phyloP scores from a whole-genome alignment of 257 asterid genomes.

The Nicotiana undulata region DNA sequence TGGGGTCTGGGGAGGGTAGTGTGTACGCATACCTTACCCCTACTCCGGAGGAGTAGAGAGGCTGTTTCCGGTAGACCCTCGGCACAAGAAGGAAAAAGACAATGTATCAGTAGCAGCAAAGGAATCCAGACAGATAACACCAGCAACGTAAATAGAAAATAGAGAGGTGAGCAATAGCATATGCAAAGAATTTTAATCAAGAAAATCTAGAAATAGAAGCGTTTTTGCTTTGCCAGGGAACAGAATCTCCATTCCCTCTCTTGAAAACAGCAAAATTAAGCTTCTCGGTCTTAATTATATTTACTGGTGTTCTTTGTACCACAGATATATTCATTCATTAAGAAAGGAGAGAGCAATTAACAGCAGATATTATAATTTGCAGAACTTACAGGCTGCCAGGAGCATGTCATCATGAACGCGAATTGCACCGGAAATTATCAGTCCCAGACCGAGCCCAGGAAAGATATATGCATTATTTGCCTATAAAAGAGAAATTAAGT shows the following conservation, averaged over 20 bases:
- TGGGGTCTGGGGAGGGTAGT: too few species aligned
- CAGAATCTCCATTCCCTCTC: background rate
- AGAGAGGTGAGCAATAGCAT: background rate
- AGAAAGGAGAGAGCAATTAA: background rate
- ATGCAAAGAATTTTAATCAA: background rate
- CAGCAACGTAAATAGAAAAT: too few species aligned
- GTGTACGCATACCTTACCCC: too few species aligned
- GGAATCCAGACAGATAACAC: too few species aligned
- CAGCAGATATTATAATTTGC: background rate
- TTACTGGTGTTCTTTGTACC: background rate
- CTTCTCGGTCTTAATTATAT: background rate
- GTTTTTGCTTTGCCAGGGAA: background rate
- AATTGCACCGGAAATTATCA: conserved; percentile 86
- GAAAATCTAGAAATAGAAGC: background rate
- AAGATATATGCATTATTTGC: conserved; percentile 85
- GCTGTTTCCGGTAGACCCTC: too few species aligned
- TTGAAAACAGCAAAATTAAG: background rate
- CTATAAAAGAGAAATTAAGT: conserved; percentile 21
- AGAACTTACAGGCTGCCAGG: conserved; percentile 81
- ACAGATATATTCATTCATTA: background rate
- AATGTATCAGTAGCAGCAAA: too few species aligned
- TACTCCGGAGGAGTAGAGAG: too few species aligned
- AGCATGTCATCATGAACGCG: conserved; percentile 94
- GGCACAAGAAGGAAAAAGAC: too few species aligned
- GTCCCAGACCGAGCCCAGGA: conserved; percentile 89